These are phyloP conservation scores for Emergomyces pasteurianus DNA, from an alignment of 2,329 filamentous ascomycete genomes.

Conservation along the genomic window DNA sequence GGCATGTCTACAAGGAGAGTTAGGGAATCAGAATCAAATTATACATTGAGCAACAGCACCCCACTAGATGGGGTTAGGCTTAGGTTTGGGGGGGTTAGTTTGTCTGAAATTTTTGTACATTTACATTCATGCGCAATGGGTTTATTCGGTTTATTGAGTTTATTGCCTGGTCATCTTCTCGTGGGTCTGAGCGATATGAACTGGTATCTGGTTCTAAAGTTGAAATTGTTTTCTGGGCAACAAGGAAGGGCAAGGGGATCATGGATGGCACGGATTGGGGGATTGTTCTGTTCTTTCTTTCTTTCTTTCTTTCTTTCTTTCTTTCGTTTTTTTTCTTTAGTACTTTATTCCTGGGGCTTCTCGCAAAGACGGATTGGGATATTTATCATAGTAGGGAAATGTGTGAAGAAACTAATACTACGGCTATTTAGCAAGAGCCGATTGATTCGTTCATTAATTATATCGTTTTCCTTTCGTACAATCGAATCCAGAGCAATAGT, in stretches of 20 bases:
- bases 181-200: not conserved
- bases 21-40: conserved; percentile 8
- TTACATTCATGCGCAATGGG: not conserved
- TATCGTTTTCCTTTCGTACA: not conserved
- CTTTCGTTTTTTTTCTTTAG: too few relatives aligned
- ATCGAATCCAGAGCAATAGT: not conserved
- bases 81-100: not conserved
- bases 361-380: not conserved
- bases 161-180: not conserved
- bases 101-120: not conserved
- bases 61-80: not conserved
- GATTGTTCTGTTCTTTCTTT: not conserved
- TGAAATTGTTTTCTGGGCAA: not conserved
- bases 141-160: not conserved
- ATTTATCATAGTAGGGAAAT: not conserved
- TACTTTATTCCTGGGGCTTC: not conserved
- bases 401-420: too few relatives aligned
- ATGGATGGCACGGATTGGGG: not conserved
- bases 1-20: conserved; percentile 47
- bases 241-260: not conserved
- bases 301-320: too few relatives aligned
- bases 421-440: not conserved
- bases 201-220: not conserved
- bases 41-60: not conserved
- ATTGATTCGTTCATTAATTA: not conserved